Evolutionary conservation across 345 rosid genomes (phyloP).

Genomic region (Lenwebbia sp.): DNA sequence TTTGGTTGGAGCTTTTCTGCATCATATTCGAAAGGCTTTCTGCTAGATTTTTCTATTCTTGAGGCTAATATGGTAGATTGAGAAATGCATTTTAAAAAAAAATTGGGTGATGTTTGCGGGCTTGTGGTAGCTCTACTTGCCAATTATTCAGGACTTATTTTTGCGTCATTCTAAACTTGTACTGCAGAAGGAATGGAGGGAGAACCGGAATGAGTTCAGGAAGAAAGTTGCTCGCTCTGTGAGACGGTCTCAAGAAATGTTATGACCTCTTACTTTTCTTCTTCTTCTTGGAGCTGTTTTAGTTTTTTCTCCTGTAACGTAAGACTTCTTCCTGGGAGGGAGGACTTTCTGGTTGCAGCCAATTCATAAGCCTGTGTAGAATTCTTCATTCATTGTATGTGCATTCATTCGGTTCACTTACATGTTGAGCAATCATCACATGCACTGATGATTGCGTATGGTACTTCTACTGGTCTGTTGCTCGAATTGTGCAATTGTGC

Average conservation of each 20-base stretch:
- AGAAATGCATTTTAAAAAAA: neutral
- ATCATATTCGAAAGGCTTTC: neutral
- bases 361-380: neutral
- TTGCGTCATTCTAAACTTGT: neutral
- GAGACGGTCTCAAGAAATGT: constrained; percentile 77
- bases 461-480: neutral
- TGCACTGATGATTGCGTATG: neutral
- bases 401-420: neutral
- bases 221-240: constrained; percentile 83
- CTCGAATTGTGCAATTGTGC: neutral
- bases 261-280: constrained; percentile 11
- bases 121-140: neutral
- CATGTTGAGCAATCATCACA: neutral
- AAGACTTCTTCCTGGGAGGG: neutral
- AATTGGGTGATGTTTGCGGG: neutral
- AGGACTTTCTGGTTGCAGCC: neutral
- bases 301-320: neutral
- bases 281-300: neutral
- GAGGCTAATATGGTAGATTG: neutral
- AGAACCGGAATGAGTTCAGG: constrained; percentile 56
- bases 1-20: neutral
- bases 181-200: constrained; percentile 83
- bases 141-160: neutral
- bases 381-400: neutral
- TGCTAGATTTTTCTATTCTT: neutral